phyloP scores from a whole-genome alignment of 306 rosid species.

The Pyrus bretschneideri region DNA sequence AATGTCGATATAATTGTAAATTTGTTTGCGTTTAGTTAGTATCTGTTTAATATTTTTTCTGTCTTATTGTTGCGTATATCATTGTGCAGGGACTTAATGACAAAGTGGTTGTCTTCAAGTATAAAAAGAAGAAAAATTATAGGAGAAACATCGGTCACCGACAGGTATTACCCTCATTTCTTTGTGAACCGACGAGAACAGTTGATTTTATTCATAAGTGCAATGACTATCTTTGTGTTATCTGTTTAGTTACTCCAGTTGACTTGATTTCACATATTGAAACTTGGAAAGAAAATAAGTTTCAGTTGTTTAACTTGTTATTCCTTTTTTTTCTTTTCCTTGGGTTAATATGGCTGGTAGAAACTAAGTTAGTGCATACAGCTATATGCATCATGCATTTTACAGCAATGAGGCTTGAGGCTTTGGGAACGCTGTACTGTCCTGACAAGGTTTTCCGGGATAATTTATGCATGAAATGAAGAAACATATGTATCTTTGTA shows the following conservation, averaged over 20 bases:
- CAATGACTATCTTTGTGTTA: background rate
- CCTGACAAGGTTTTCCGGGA: background rate
- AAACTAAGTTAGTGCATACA: too few relatives aligned
- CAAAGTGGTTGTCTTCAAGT: constrained; percentile 89
- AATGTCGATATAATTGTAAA: background rate
- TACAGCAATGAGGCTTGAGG: background rate
- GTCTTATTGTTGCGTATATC: background rate
- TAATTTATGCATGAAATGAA: background rate
- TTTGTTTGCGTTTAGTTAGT: background rate
- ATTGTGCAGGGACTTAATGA: constrained; percentile 55
- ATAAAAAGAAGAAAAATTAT: constrained; percentile 82
- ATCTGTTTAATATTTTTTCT: background rate
- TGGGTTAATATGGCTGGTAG: too few relatives aligned
- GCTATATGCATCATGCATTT: too few relatives aligned
- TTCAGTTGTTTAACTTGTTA: background rate
- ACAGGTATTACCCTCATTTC: constrained; percentile 46
- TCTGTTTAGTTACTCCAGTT: background rate
- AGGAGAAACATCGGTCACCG: constrained; percentile 83
- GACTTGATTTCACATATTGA: background rate
- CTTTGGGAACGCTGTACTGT: background rate
- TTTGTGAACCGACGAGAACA: background rate
- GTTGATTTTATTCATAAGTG: background rate
- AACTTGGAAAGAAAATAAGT: background rate
- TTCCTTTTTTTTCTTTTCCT: background rate
- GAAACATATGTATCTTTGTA: background rate